Base-by-base conservation (phyloP, 495 filamentous ascomycete species). In the Neurospora sp. region DNA sequence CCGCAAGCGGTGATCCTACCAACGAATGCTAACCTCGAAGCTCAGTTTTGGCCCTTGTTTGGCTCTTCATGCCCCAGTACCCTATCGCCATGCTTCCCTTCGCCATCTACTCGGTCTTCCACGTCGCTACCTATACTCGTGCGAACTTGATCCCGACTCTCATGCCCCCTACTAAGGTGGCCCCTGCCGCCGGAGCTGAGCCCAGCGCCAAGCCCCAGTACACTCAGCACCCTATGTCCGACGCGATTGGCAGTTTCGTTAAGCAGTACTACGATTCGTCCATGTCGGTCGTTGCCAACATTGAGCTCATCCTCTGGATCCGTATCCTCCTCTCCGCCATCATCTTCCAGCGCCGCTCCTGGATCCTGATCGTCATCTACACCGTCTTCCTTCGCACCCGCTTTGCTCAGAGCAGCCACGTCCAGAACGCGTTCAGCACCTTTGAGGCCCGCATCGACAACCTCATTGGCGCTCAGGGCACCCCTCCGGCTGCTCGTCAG, bases 61-160 rank as follows among this genome's bases (percentile, higher is more conserved):
- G 96, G 96, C 92, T 99, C 75, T 91, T 96, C 82, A 88, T 90
- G 31, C 92, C 92, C 75, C 94, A 98, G 83, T 89, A 96, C 75
- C 88, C 92, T 16, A 87, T 97, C 74, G 96, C 96, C 40, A 89
- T 99, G 76, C 88, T 98, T 65, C 96, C 96, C 4, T 98, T 97
- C 84, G 91, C 91, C 74, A 93, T 99, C 79, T 99, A 99, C 87
- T 97, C 94, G 74, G 84, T 98, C 82, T 99, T 99, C 90, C 96
- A 99, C 84, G 93, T 98, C 73, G 90, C 93, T 38, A 97, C 96
- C 38, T 93, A 93, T 80, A 86, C 89, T 71, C 90, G 91, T 75
- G 84, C 86, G 73, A 93, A 90, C 81, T 80, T 93, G 68, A 89
- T 93, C 74, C 90, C 91, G 53, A 90, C 89, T 70, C 70, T 93